Evolutionary conservation across 148 eudicot genomes (phyloP).

Genomic region (Fagopyrum esculentum): DNA sequence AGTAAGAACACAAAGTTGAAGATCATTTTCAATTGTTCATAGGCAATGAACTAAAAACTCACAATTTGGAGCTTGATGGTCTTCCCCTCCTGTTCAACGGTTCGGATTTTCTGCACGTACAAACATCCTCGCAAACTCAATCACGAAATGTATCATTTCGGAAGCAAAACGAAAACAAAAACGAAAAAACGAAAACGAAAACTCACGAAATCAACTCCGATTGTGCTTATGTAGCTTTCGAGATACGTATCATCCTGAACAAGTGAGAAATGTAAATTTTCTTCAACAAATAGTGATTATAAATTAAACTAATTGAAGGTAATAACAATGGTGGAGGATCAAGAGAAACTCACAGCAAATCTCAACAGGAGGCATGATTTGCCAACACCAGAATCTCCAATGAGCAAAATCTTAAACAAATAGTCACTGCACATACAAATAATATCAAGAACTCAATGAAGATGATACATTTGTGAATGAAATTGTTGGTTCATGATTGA

Average conservation of each 20-base stretch:
- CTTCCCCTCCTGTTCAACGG: conserved; percentile 75
- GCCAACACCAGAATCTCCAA: conserved; percentile 64
- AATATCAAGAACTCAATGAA: background rate
- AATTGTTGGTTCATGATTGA: background rate
- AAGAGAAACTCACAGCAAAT: conserved; percentile 44
- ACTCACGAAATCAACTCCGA: conserved; percentile 84
- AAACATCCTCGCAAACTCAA: background rate
- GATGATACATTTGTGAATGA: background rate
- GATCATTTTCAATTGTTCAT: background rate
- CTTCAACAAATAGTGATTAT: background rate
- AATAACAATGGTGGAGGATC: background rate
- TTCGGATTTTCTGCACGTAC: conserved; percentile 63
- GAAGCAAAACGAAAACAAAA: background rate
- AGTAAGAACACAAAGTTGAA: background rate
- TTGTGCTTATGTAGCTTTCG: conserved; percentile 87
- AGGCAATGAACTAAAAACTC: conserved; percentile 21
- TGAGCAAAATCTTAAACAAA: conserved; percentile 56
- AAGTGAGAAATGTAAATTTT: background rate
- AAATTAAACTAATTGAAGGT: background rate
- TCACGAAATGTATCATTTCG: background rate
- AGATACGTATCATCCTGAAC: conserved; percentile 83
- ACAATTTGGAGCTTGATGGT: conserved; percentile 75
- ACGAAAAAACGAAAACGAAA: background rate
- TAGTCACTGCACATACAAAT: conserved; percentile 37
- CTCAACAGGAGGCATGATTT: conserved; percentile 61